Conservation (phyloP, 345 rosid genomes). For the Psidium friedrichsthalianum region DNA sequence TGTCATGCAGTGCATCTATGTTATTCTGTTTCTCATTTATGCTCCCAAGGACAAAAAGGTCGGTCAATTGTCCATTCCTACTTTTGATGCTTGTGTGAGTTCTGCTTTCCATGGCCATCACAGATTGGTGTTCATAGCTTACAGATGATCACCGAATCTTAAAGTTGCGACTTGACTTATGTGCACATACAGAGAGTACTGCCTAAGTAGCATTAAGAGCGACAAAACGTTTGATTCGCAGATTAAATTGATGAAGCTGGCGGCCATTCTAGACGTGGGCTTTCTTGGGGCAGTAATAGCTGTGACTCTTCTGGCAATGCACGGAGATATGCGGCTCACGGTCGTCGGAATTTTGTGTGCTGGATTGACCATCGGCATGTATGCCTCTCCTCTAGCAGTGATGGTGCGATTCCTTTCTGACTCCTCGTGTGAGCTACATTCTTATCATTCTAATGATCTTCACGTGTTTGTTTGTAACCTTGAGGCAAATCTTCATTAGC, state of each 20-base stretch:
- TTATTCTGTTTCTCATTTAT: slow-evolving; percentile 30
- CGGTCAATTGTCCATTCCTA: not conserved
- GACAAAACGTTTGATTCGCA: slow-evolving; percentile 1
- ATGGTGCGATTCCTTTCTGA: slow-evolving; percentile 19
- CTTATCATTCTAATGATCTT: not conserved
- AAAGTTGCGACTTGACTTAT: not conserved
- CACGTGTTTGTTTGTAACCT: not conserved
- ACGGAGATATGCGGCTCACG: slow-evolving; percentile 17
- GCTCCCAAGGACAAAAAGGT: slow-evolving; percentile 42
- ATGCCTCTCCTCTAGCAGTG: slow-evolving; percentile 39
- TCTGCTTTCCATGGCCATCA: not conserved
- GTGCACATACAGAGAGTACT: not conserved
- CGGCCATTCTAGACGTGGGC: slow-evolving; percentile 29
- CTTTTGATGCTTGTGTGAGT: not conserved
- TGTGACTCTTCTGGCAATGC: slow-evolving; percentile 30
- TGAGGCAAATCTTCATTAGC: not conserved
- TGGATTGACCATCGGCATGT: slow-evolving; percentile 41
- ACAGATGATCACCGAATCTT: not conserved
- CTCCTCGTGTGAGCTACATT: not conserved
- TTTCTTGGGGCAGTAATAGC: slow-evolving; percentile 34
- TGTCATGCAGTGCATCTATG: slow-evolving; percentile 31
- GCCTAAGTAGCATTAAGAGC: not conserved
- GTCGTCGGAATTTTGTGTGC: slow-evolving; percentile 42
- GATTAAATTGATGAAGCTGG: slow-evolving; percentile 32
- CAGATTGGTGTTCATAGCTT: not conserved